Base-by-base conservation (phyloP, 176 grass and related monocot species). In the Melocanna baccifera region DNA sequence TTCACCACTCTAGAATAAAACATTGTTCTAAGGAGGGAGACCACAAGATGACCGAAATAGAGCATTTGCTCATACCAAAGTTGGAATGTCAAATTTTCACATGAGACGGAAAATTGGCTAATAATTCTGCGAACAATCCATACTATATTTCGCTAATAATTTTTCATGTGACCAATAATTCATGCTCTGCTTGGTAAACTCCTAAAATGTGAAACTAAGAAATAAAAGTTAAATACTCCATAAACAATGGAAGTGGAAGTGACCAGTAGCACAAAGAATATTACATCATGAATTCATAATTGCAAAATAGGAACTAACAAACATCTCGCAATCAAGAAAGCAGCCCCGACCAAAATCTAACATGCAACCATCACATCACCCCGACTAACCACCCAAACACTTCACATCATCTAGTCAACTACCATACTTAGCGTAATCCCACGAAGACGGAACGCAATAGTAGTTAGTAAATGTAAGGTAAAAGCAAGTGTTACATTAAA, bases 361-460 rank as follows among this genome's bases (percentile, higher is more conserved):
- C 26, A 64, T 81, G 59, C 46, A 73, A 57, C 55, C 57, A 50
- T 83, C 14, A n/a, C 9, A 69, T 84, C 73, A 84, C 25, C 22
- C 15, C 8, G 62, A 82, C 73, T 75, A 47, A 74, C 47, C 81
- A 48, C 42, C 66, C 29, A 80, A 67, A 59, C 42, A 34, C 6
- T 25, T 23, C 58, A 39, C 59, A 61, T 55, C 51, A 80, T 68
- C 7, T 46, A 71, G 18, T 39, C 22, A 57, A 15, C 58, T 34
- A 28, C 2, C 45, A 77, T 28, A 36, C n/a, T 77, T 86, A 73
- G 73, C 79, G 78, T 78, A 78, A 78, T 86, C 88, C 88, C 48
- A 90, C 16, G 72, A 78, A 77, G 76, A 51, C 41, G n/a, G n/a
- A 65, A 71, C n/a, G n/a, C n/a, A n/a, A n/a, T 75, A 56, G 48